Evolutionary conservation across 2,329 filamentous ascomycete genomes (phyloP).

Genomic region (Exophiala oligosperma): DNA sequence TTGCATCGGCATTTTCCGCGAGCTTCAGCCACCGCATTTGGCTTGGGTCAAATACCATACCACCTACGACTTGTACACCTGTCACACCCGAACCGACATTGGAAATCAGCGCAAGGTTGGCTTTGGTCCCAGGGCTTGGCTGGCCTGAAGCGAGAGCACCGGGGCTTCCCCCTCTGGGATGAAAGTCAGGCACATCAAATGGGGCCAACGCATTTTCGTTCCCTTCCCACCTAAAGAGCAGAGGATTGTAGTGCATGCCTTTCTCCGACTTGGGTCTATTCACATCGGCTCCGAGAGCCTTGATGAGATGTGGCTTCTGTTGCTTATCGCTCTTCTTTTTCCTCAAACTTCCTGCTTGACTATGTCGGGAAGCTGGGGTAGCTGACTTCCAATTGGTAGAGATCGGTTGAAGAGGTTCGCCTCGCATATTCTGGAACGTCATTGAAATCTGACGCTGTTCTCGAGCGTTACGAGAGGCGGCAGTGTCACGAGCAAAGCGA

Average conservation of each 20-base stretch:
- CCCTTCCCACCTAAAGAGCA: slow-evolving; percentile 87
- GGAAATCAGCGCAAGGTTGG: slow-evolving; percentile 71
- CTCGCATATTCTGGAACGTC: slow-evolving; percentile 40
- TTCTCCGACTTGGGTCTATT: slow-evolving; percentile 86
- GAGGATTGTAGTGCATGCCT: slow-evolving; percentile 94
- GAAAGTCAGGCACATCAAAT: slow-evolving; percentile 65
- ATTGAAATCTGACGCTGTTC: slow-evolving; percentile 58
- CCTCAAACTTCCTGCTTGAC: slow-evolving; percentile 44
- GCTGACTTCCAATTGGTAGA: slow-evolving; percentile 62
- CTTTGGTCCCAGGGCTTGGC: slow-evolving; percentile 26
- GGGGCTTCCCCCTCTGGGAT: slow-evolving; percentile 25
- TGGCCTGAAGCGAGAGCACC: slow-evolving; percentile 9
- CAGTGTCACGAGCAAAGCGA: slow-evolving; percentile 66
- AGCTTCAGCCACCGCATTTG: slow-evolving; percentile 98
- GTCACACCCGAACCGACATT: slow-evolving; percentile 76
- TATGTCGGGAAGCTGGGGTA: slow-evolving; percentile 9
- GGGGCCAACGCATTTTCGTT: slow-evolving; percentile 82
- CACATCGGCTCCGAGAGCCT: slow-evolving; percentile 70
- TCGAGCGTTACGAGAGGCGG: slow-evolving; percentile 64
- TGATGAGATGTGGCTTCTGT: slow-evolving; percentile 84
- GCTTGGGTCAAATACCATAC: slow-evolving; percentile 96
- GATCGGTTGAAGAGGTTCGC: slow-evolving; percentile 50
- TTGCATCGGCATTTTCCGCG: slow-evolving; percentile 33
- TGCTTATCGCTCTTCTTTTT: slow-evolving; percentile 44
- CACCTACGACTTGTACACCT: slow-evolving; percentile 90